Percentiles rank a stretch among this genome's conserved stretches.
phyloP scores from a whole-genome alignment of 441 rosid species.

The Biscutella laevigata region DNA sequence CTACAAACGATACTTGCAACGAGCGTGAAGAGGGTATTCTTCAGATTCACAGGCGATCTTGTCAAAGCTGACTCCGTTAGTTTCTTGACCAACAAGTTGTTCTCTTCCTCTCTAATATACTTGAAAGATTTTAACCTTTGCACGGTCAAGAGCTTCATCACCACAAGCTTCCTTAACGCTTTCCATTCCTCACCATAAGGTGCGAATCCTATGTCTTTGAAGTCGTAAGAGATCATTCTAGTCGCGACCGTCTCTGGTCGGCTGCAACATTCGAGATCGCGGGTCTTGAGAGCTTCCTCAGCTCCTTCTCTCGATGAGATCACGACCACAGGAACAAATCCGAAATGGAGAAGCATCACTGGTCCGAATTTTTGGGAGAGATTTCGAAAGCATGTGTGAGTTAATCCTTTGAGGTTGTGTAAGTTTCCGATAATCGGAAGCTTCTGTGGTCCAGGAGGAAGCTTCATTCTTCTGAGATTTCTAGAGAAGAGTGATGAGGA shows the following conservation, averaged over 20 bases:
- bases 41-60: slow-evolving; percentile 27
- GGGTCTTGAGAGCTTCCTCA: slow-evolving; percentile 28
- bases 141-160: slow-evolving; percentile 35
- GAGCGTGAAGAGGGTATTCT: slow-evolving; percentile 24
- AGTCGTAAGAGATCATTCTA: slow-evolving; percentile 36
- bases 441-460: slow-evolving; percentile 35
- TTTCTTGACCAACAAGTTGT: slow-evolving; percentile 21
- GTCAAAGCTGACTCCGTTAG: slow-evolving; percentile 22
- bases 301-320: slow-evolving; percentile 36
- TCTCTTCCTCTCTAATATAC: slow-evolving; percentile 37
- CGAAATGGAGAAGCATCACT: slow-evolving; percentile 31
- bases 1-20: slow-evolving; percentile 27
- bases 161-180: slow-evolving; percentile 31
- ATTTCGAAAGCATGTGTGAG: slow-evolving; percentile 12
- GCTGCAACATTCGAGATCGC: slow-evolving; percentile 31
- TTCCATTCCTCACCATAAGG: slow-evolving; percentile 45
- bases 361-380: slow-evolving; percentile 37
- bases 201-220: slow-evolving; percentile 38
- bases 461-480: slow-evolving; percentile 6
- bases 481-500: slow-evolving; percentile 7
- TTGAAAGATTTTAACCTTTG: slow-evolving; percentile 41
- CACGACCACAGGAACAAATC: slow-evolving; percentile 27
- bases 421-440: slow-evolving; percentile 36
- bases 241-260: slow-evolving; percentile 27
- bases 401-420: slow-evolving; percentile 22